Conservation (phyloP, 2,329 filamentous ascomycete species). For the Fragosphaeria purpurea region DNA sequence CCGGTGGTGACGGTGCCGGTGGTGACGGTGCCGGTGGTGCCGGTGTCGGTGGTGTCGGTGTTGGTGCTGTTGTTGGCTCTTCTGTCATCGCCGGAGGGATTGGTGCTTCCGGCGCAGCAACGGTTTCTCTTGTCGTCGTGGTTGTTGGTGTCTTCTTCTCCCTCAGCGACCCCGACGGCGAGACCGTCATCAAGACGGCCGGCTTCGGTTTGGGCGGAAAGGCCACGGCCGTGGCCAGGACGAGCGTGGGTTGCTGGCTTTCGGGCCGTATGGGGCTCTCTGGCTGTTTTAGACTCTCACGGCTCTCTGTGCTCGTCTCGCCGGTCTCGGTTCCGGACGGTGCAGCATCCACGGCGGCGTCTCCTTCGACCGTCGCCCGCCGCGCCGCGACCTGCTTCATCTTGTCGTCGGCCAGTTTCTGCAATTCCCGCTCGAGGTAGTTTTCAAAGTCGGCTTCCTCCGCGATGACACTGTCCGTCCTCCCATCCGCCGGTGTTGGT, state of each 20-base stretch:
- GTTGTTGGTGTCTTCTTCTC: not conserved
- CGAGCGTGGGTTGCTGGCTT: too few relatives aligned
- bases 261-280: too few relatives aligned
- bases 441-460: constrained; percentile 4
- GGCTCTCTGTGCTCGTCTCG: too few relatives aligned
- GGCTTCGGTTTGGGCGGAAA: not conserved
- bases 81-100: not conserved
- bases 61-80: not conserved
- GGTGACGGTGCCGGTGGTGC: not conserved
- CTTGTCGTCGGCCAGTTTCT: not conserved
- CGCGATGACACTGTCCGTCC: not conserved
- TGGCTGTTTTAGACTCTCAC: too few relatives aligned
- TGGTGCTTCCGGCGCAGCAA: too few relatives aligned
- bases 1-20: not conserved
- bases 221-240: too few relatives aligned
- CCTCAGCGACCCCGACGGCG: constrained; percentile 13
- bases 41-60: not conserved
- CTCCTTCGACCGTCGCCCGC: too few relatives aligned
- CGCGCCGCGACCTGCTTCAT: too few relatives aligned
- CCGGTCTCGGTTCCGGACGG: too few relatives aligned
- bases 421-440: constrained; percentile 1
- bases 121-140: not conserved
- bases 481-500: not conserved
- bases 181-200: constrained; percentile 4
- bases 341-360: too few relatives aligned